These are phyloP conservation scores for Camellia japonica DNA, from an alignment of 148 eudicot genomes.

Conservation along the genomic window DNA sequence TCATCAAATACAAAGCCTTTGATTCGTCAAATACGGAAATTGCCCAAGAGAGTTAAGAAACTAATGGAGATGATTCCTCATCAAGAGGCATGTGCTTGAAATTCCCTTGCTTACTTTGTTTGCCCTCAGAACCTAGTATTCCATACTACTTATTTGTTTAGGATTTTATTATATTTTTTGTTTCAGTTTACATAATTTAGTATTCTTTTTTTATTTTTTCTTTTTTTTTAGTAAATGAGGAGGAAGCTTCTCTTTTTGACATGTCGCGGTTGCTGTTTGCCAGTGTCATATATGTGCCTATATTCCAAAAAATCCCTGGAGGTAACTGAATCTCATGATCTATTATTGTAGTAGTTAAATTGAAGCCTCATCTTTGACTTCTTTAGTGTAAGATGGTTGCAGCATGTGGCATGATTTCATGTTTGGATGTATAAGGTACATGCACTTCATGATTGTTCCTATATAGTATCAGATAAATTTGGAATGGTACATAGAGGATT, in stretches of 20 bases:
- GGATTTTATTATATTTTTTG: neutral
- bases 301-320: slow-evolving; percentile 97
- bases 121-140: neutral
- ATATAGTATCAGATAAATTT: neutral
- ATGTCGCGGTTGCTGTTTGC: slow-evolving; percentile 91
- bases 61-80: slow-evolving; percentile 79
- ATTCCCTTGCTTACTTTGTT: neutral
- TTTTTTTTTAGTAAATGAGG: slow-evolving; percentile 70
- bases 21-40: slow-evolving; percentile 57
- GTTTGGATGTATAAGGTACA: neutral
- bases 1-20: slow-evolving; percentile 72
- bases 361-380: neutral
- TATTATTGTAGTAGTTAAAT: neutral
- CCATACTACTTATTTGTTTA: neutral
- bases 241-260: slow-evolving; percentile 96
- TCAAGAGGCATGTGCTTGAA: slow-evolving; percentile 69
- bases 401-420: neutral
- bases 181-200: slow-evolving; percentile 2
- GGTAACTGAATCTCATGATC: slow-evolving; percentile 31
- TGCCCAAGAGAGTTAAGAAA: slow-evolving; percentile 62
- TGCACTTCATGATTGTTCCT: neutral
- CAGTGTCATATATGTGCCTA: slow-evolving; percentile 95
- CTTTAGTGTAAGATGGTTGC: slow-evolving; percentile 5
- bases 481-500: neutral
- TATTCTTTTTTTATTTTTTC: neutral